Conservation (phyloP, 202 grass and related monocot genomes). For the Carex sylvatica region DNA sequence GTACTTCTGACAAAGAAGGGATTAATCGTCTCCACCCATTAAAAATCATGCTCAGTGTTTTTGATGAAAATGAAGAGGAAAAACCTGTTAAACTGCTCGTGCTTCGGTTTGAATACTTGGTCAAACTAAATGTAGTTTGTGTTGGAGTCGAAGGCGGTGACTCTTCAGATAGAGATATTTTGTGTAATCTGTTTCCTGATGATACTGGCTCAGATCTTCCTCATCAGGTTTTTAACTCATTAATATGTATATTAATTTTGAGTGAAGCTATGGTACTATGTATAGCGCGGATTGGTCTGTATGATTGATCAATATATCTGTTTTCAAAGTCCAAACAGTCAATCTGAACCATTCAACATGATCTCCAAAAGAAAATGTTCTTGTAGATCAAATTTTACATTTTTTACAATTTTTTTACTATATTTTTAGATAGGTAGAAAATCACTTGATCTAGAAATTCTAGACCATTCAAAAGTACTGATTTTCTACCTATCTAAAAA, state of each 20-base stretch:
- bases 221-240: slow-evolving; percentile 54
- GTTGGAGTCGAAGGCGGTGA: slow-evolving; percentile 75
- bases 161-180: slow-evolving; percentile 60
- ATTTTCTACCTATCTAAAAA: no score
- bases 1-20: slow-evolving; percentile 48
- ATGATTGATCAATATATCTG: no score
- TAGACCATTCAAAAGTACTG: no score
- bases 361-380: no score
- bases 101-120: slow-evolving; percentile 78
- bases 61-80: slow-evolving; percentile 55
- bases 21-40: slow-evolving; percentile 81
- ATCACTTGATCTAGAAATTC: no score
- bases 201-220: slow-evolving; percentile 89
- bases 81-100: slow-evolving; percentile 51
- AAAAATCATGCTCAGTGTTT: slow-evolving; percentile 68
- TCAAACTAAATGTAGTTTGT: slow-evolving; percentile 85
- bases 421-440: no score
- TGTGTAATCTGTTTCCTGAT: slow-evolving; percentile 97
- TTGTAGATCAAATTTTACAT: no score
- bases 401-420: no score
- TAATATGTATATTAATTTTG: not conserved
- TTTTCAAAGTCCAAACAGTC: no score
- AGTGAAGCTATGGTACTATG: no score
- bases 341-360: no score
- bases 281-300: no score